Evolutionary conservation across 2,329 filamentous ascomycete genomes (phyloP).

Genomic region (Ascocoryne sarcoides): DNA sequence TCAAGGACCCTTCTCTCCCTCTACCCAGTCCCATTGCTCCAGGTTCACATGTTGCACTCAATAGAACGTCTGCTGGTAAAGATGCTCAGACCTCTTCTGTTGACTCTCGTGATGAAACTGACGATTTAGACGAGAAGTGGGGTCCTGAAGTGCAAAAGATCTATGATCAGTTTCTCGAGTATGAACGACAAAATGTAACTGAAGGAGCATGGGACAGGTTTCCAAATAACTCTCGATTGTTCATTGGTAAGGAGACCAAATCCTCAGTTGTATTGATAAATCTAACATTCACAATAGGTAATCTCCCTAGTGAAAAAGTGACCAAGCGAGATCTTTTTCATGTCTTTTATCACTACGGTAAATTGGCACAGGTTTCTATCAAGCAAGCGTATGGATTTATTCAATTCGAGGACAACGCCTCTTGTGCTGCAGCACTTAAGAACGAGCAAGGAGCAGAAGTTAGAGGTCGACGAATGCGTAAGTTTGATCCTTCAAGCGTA

Average conservation of each 20-base stretch:
- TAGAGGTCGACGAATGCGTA: slow-evolving; percentile 87
- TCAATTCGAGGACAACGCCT: slow-evolving; percentile 71
- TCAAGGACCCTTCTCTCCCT: slow-evolving; percentile 18
- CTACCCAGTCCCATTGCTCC: slow-evolving; percentile 17
- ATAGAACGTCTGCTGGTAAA: slow-evolving; percentile 10
- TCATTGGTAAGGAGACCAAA: slow-evolving; percentile 55
- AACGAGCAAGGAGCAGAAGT: slow-evolving; percentile 73
- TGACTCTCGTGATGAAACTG: slow-evolving; percentile 21
- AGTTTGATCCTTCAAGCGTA: slow-evolving; percentile 31
- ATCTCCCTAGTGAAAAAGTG: slow-evolving; percentile 85
- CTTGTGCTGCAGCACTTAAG: slow-evolving; percentile 67
- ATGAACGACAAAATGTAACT: slow-evolving; percentile 66
- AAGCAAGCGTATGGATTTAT: slow-evolving; percentile 97
- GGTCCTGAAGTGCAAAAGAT: slow-evolving; percentile 49
- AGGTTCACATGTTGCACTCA: slow-evolving; percentile 16
- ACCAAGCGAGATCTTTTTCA: slow-evolving; percentile 92
- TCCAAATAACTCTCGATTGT: slow-evolving; percentile 66
- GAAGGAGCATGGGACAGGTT: slow-evolving; percentile 78
- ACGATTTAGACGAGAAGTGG: slow-evolving; percentile 29
- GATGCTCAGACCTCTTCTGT: slow-evolving; percentile 13
- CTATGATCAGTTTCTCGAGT: slow-evolving; percentile 64
- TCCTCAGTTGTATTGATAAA: not conserved
- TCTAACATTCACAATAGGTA: slow-evolving; percentile 49
- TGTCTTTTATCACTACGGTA: slow-evolving; percentile 76
- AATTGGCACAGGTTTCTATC: slow-evolving; percentile 86